Percentiles rank a stretch among this genome's conserved stretches.
Evolutionary conservation across 2,329 filamentous ascomycete species (phyloP).

Genomic region (Fusarium camptoceras): DNA sequence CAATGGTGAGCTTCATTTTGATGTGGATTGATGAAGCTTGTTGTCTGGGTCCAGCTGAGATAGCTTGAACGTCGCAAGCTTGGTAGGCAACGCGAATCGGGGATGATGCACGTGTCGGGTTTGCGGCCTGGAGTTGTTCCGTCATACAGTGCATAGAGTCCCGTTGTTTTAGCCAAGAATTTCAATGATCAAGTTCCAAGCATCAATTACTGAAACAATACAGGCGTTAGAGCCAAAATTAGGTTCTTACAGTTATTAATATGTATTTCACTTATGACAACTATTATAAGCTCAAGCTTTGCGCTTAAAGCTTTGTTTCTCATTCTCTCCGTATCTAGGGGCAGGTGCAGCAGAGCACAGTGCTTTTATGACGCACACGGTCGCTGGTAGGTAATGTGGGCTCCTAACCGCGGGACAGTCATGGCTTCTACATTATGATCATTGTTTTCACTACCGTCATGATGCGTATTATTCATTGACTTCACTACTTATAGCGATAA

Average conservation of each 20-base stretch:
- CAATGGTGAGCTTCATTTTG: slow-evolving; percentile 59
- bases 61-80: slow-evolving; percentile 51
- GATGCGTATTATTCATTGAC: slow-evolving; percentile 37
- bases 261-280: neutral
- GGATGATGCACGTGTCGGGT: slow-evolving; percentile 47
- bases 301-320: neutral
- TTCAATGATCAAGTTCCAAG: neutral
- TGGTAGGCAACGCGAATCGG: slow-evolving; percentile 38
- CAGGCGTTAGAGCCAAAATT: neutral
- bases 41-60: slow-evolving; percentile 44
- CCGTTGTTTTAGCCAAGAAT: neutral
- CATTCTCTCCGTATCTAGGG: neutral
- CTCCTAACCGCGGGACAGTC: slow-evolving; percentile 9
- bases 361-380: neutral
- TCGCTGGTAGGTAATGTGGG: neutral
- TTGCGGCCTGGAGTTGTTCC: slow-evolving; percentile 47
- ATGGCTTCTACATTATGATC: slow-evolving; percentile 8
- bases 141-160: slow-evolving; percentile 41
- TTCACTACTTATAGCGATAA: slow-evolving; percentile 3
- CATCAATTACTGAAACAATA: neutral
- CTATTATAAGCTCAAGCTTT: neutral
- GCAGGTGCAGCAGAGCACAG: neutral
- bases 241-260: no score
- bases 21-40: slow-evolving; percentile 49
- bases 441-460: slow-evolving; percentile 30